Percentiles rank a stretch among this genome's conserved stretches.
These are phyloP conservation scores for Pisolithus tinctorius DNA, from an alignment of 768 basidiomycete genomes.

Conservation along the genomic window DNA sequence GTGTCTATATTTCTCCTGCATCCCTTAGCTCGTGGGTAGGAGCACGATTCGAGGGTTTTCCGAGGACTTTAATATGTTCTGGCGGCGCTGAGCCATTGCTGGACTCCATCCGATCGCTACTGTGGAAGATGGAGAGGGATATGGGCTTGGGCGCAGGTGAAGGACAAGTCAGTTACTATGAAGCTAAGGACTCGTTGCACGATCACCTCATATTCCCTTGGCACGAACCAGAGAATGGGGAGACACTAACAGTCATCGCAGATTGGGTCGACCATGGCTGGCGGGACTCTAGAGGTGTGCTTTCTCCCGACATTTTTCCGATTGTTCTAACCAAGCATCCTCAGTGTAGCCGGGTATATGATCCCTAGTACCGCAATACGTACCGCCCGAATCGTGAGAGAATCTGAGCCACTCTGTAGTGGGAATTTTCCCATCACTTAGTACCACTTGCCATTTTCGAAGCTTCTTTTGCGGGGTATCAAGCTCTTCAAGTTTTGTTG, in stretches of 20 bases:
- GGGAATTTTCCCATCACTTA: not conserved
- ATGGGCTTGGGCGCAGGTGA: slow-evolving; percentile 38
- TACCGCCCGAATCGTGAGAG: not conserved
- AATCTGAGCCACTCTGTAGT: not conserved
- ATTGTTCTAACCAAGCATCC: no score
- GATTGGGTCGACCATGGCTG: slow-evolving; percentile 34
- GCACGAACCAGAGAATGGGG: slow-evolving; percentile 50
- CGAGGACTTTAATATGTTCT: slow-evolving; percentile 51
- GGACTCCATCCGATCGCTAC: slow-evolving; percentile 45
- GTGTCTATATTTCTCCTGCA: slow-evolving; percentile 56
- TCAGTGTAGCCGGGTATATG: not conserved
- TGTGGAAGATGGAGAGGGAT: slow-evolving; percentile 45
- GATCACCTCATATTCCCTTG: slow-evolving; percentile 45
- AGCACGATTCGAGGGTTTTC: slow-evolving; percentile 48
- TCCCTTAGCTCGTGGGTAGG: slow-evolving; percentile 34
- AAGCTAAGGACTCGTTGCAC: slow-evolving; percentile 47
- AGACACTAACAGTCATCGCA: slow-evolving; percentile 42
- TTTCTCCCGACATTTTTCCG: not conserved
- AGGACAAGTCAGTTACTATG: slow-evolving; percentile 39
- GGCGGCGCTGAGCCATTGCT: slow-evolving; percentile 43
- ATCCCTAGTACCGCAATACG: not conserved
- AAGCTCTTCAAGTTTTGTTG: not conserved
- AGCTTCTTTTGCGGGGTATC: slow-evolving; percentile 1
- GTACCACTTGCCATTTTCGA: not conserved
- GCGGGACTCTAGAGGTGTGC: not conserved